phyloP scores from a whole-genome alignment of 306 rosid genomes.

The Cucurbita pepo region DNA sequence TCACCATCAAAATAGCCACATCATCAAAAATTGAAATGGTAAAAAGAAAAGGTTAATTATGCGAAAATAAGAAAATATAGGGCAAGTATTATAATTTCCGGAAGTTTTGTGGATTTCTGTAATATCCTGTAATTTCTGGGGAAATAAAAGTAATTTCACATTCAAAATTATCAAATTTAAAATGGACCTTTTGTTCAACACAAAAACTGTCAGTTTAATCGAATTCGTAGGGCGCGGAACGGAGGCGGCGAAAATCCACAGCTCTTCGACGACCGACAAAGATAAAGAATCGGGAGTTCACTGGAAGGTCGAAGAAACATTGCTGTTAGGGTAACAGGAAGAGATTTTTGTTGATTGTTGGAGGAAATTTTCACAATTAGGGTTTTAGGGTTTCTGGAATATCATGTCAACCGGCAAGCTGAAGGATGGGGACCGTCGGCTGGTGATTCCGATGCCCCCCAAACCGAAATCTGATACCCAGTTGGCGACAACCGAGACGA shows the following conservation, averaged over 20 bases:
- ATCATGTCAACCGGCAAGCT: constrained; percentile 43
- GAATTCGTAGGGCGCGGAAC: neutral
- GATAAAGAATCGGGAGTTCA: neutral
- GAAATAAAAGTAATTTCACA: no score
- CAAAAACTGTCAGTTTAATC: neutral
- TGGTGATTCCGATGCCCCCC: neutral
- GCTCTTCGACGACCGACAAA: neutral
- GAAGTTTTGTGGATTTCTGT: no score
- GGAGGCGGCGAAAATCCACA: neutral
- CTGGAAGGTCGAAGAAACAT: neutral
- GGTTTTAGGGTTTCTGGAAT: constrained; percentile 1
- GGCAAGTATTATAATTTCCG: no score
- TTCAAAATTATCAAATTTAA: no score
- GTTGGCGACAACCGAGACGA: constrained; percentile 19
- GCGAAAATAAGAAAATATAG: no score
- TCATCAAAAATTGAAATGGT: no score
- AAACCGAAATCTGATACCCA: neutral
- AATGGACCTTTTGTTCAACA: no score
- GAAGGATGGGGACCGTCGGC: neutral
- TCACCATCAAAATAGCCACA: no score
- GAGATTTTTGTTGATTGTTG: neutral
- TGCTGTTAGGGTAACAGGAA: neutral
- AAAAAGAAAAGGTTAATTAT: no score
- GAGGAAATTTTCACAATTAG: neutral
- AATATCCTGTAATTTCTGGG: no score